Conservation (phyloP, 768 basidiomycete species). For the Lactifluus subvellereus region DNA sequence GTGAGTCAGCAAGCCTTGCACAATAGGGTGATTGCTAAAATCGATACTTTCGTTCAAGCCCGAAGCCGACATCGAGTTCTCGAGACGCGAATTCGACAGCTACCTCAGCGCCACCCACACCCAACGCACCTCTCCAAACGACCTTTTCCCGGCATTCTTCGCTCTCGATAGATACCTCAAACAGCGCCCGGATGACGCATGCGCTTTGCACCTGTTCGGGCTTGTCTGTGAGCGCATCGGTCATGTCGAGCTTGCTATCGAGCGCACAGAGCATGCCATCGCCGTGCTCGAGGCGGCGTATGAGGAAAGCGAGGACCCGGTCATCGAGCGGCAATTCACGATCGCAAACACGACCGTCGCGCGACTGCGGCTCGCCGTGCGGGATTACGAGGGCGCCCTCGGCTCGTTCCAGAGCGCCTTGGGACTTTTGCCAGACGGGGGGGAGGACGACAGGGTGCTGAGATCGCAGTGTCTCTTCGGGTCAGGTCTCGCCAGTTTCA, state of each 20-base stretch:
- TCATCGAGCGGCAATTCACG: constrained; percentile 71
- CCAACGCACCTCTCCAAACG: constrained; percentile 33
- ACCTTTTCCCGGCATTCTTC: constrained; percentile 73
- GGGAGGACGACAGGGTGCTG: constrained; percentile 37
- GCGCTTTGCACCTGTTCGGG: constrained; percentile 76
- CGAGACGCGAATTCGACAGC: constrained; percentile 50
- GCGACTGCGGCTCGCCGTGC: constrained; percentile 58
- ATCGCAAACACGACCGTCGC: constrained; percentile 81
- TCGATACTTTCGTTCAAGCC: constrained; percentile 42
- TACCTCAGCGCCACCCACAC: constrained; percentile 28
- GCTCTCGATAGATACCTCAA: constrained; percentile 71
- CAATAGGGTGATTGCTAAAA: constrained; percentile 16
- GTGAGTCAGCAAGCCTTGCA: constrained; percentile 36
- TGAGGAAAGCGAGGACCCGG: constrained; percentile 78
- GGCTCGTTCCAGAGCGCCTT: constrained; percentile 68
- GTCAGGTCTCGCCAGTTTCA: constrained; percentile 66
- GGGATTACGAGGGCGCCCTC: constrained; percentile 53
- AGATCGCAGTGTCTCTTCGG: constrained; percentile 65
- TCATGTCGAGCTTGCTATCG: constrained; percentile 54
- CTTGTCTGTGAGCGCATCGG: constrained; percentile 83
- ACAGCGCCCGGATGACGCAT: constrained; percentile 59
- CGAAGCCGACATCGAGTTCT: constrained; percentile 74
- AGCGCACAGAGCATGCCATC: constrained; percentile 57
- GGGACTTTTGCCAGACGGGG: constrained; percentile 53
- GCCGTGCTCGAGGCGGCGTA: constrained; percentile 76